A percentile compares a stretch with the other conserved stretches of the same genome.
phyloP scores from a whole-genome alignment of 768 basidiomycete genomes.

The Mycena chlorophos region DNA sequence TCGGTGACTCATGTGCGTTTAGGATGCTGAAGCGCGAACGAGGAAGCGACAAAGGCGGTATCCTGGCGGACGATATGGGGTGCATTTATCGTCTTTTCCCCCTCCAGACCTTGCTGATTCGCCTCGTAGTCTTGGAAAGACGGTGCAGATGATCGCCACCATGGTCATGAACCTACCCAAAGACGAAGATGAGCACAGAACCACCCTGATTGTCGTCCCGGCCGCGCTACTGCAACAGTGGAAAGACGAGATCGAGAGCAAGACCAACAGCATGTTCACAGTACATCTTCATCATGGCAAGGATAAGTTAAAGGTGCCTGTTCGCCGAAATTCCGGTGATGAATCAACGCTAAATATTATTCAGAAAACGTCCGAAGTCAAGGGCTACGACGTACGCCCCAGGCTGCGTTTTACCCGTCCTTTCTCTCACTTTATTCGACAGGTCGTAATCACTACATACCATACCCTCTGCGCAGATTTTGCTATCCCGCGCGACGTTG shows the following conservation, averaged over 20 bases:
- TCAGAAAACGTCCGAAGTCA: conserved; percentile 48
- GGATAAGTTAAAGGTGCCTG: conserved; percentile 57
- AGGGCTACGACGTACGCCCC: conserved; percentile 50
- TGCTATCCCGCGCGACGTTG: conserved; percentile 47
- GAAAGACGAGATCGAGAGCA: conserved; percentile 71
- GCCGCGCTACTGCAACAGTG: conserved; percentile 77
- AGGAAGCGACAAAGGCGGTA: conserved; percentile 56
- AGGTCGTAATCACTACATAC: conserved; percentile 79
- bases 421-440: conserved; percentile 1
- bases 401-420: neutral
- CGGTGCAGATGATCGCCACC: conserved; percentile 78
- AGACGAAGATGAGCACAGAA: conserved; percentile 44
- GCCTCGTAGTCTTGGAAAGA: conserved; percentile 49
- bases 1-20: neutral
- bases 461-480: conserved; percentile 69
- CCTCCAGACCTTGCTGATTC: conserved; percentile 3
- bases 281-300: conserved; percentile 74
- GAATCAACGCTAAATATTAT: neutral
- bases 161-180: conserved; percentile 67
- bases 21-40: conserved; percentile 72
- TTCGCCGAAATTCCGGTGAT: neutral
- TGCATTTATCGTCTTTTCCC: conserved; percentile 30
- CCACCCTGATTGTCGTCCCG: conserved; percentile 75
- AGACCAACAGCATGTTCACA: conserved; percentile 60
- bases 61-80: conserved; percentile 77